A percentile compares a stretch with the other conserved stretches of the same genome.
Evolutionary conservation across 352 stramenopile species (phyloP).

Genomic region (Phytophthora syringae): DNA sequence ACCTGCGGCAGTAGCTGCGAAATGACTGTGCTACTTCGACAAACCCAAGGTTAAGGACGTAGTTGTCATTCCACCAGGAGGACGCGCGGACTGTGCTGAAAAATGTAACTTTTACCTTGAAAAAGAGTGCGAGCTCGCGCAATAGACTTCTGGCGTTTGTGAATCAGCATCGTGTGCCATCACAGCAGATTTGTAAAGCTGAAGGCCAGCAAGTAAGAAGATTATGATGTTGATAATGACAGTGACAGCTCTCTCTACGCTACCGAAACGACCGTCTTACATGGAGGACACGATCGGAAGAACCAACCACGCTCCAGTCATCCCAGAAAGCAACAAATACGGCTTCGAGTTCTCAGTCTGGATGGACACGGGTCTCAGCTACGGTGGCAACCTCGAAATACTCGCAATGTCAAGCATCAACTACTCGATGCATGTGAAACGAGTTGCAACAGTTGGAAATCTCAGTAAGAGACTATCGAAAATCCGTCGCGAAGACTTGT

Average conservation of each 20-base stretch:
- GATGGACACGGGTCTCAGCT: slow-evolving; percentile 59
- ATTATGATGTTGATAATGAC: slow-evolving; percentile 25
- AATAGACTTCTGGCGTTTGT: slow-evolving; percentile 65
- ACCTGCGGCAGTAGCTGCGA: slow-evolving; percentile 48
- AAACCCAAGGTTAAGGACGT: slow-evolving; percentile 51
- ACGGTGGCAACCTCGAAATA: slow-evolving; percentile 69
- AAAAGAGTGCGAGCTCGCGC: slow-evolving; percentile 59
- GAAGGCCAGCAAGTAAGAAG: slow-evolving; percentile 36
- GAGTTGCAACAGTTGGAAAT: slow-evolving; percentile 76
- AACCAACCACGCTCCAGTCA: slow-evolving; percentile 20
- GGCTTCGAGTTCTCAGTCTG: slow-evolving; percentile 80
- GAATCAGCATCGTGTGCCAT: slow-evolving; percentile 74
- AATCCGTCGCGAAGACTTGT: slow-evolving; percentile 35
- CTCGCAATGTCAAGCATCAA: slow-evolving; percentile 56
- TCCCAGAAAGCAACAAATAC: slow-evolving; percentile 57
- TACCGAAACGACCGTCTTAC: slow-evolving; percentile 65
- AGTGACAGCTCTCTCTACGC: slow-evolving; percentile 16
- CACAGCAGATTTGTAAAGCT: slow-evolving; percentile 69
- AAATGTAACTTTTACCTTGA: slow-evolving; percentile 69
- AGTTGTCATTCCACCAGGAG: slow-evolving; percentile 69
- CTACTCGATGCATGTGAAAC: slow-evolving; percentile 72
- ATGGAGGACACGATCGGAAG: slow-evolving; percentile 50
- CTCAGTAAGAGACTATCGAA: slow-evolving; percentile 61
- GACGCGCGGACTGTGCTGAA: slow-evolving; percentile 62
- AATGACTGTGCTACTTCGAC: slow-evolving; percentile 60